phyloP scores from a whole-genome alignment of 108 stramenopile species.

The Bacterosira constricta region DNA sequence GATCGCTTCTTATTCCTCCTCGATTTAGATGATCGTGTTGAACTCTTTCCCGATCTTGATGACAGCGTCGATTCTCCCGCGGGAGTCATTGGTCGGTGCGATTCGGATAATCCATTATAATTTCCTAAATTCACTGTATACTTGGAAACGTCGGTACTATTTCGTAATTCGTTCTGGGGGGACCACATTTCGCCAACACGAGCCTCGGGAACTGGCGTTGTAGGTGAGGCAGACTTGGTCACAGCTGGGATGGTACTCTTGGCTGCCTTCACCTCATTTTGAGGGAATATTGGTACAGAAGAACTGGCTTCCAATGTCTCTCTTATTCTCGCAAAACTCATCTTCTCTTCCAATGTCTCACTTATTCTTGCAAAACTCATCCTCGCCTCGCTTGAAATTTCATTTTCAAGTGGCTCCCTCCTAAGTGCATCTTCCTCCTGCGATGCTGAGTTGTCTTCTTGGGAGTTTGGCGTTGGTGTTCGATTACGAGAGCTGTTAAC shows the following conservation, averaged over 20 bases:
- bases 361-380: background rate
- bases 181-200: background rate
- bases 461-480: background rate
- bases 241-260: too few relatives aligned
- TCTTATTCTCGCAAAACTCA: background rate
- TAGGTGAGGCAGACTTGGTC: too few relatives aligned
- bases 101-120: too few relatives aligned
- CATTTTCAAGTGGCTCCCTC: too few relatives aligned
- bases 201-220: too few relatives aligned
- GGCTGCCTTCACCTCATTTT: constrained; percentile 1
- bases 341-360: background rate
- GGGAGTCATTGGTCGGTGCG: too few relatives aligned
- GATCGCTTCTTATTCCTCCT: too few relatives aligned
- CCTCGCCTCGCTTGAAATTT: background rate
- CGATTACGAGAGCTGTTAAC: background rate
- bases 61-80: too few relatives aligned
- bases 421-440: background rate
- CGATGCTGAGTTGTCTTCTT: background rate
- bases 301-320: background rate
- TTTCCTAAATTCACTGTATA: background rate
- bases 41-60: too few relatives aligned
- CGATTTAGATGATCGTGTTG: too few relatives aligned
- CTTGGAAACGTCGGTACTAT: background rate
- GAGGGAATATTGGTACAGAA: background rate
- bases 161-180: background rate